Percentiles rank a stretch among this genome's conserved stretches.
Conservation (phyloP, 495 filamentous ascomycete species). For the Astrocystis sublimbata region DNA sequence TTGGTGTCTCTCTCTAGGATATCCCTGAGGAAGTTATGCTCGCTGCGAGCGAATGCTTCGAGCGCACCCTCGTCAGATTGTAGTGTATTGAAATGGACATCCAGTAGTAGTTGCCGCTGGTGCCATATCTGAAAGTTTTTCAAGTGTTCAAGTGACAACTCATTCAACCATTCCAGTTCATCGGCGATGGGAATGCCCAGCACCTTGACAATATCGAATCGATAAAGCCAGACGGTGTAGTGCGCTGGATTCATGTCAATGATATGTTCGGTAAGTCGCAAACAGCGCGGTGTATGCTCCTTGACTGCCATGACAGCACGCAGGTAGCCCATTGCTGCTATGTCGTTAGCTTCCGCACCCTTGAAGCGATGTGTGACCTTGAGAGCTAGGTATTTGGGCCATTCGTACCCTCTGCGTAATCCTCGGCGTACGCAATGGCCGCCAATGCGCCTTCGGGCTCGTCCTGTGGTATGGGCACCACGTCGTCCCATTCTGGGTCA, state of each 20-base stretch:
- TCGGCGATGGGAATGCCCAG: slow-evolving; percentile 64
- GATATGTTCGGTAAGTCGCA: slow-evolving; percentile 83
- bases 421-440: slow-evolving; percentile 79
- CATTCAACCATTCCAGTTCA: slow-evolving; percentile 84
- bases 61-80: slow-evolving; percentile 36
- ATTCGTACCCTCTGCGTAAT: slow-evolving; percentile 79
- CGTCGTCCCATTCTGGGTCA: slow-evolving; percentile 79
- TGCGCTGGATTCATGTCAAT: slow-evolving; percentile 93
- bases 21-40: slow-evolving; percentile 70
- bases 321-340: slow-evolving; percentile 71
- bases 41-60: slow-evolving; percentile 47
- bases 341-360: slow-evolving; percentile 13
- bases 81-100: slow-evolving; percentile 60
- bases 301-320: slow-evolving; percentile 88
- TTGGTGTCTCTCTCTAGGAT: slow-evolving; percentile 89
- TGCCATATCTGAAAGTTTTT: slow-evolving; percentile 99
- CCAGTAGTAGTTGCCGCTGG: slow-evolving; percentile 83
- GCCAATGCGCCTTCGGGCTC: slow-evolving; percentile 82
- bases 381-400: not conserved
- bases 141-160: slow-evolving; percentile 73
- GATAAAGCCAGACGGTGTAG: slow-evolving; percentile 98
- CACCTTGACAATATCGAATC: slow-evolving; percentile 71
- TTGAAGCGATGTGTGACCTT: not conserved
- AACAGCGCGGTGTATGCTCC: slow-evolving; percentile 75
- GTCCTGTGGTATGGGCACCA: slow-evolving; percentile 78